Base-by-base conservation (phyloP, 805 yeast species). In the Saccharomycopsis fermentans region DNA sequence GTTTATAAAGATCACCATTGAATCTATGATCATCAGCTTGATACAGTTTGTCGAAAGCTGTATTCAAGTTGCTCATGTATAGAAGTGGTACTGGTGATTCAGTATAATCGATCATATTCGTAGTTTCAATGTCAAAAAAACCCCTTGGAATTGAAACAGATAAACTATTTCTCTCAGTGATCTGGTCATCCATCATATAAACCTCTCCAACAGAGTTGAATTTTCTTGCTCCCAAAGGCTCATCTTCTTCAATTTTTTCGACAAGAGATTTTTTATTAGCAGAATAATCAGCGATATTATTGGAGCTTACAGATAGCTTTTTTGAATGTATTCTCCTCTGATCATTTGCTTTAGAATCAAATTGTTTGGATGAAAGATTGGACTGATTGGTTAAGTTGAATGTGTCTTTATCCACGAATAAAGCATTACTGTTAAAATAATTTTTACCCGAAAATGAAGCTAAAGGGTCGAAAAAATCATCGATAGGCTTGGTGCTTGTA, bases 41-140 rank as follows among this genome's bases (percentile, higher is more conserved):
- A 36, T 36, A 37, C 21, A 35, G 55, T n/a, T 47, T 51, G 6
- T 56, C 62, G 54, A 53, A 59, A 14, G 36, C 58, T 2, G 60
- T 52, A 26, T 40, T 43, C 19, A 59, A 51, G 40, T 50, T 54
- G 6, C 58, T 29, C 29, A 56, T 50, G 32, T 48, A 57, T n/a
- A 59, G 32, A 6, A 59, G 32, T 14, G 62, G 62, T n/a, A 59
- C 32, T 4, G 59, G 56, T 3, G 40, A 54, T 29, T 51, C 55
- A 16, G 43, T 17, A 43, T 56, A 59, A 27, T 59, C 34, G 1
- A 53, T 26, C 3, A 43, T n/a, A 24, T 43, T 43, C 12, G 50
- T 43, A 21, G 50, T 43, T 24, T 43, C 50, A 8, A 43, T 21
- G 14, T 43, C 50, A 43, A 43, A 43, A 24, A 43, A 43, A 5